Evolutionary conservation across 2,329 filamentous ascomycete genomes (phyloP).

Genomic region (Ceratocystis cubensis): DNA sequence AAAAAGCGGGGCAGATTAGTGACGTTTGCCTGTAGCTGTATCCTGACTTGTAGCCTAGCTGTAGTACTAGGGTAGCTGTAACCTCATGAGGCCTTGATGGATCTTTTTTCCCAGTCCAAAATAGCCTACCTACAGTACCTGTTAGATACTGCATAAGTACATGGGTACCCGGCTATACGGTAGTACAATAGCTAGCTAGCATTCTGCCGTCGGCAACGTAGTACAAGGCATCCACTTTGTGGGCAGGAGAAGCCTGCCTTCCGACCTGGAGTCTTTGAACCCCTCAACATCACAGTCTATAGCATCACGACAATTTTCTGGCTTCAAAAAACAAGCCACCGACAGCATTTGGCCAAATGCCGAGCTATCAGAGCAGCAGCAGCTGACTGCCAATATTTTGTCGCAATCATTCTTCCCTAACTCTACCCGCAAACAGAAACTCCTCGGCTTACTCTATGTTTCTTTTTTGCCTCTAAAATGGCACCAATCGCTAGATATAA

Average conservation of each 20-base stretch:
- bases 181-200: background rate
- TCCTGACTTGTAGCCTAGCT: background rate
- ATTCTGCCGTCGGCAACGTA: slow-evolving; percentile 1
- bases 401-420: background rate
- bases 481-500: background rate
- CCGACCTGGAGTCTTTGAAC: background rate
- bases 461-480: background rate
- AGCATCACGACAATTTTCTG: background rate
- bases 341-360: background rate
- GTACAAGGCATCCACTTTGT: background rate
- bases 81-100: background rate
- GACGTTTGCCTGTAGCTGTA: too few species aligned
- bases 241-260: background rate
- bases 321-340: background rate
- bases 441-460: background rate
- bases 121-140: background rate
- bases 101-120: background rate
- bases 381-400: background rate
- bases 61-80: background rate
- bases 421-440: background rate
- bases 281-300: background rate
- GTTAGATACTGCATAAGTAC: background rate
- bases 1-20: too few species aligned
- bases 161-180: background rate
- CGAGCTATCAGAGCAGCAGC: background rate